These are phyloP conservation scores for Alternaria ethzedia DNA, from an alignment of 2,329 filamentous ascomycete genomes.

Conservation along the genomic window DNA sequence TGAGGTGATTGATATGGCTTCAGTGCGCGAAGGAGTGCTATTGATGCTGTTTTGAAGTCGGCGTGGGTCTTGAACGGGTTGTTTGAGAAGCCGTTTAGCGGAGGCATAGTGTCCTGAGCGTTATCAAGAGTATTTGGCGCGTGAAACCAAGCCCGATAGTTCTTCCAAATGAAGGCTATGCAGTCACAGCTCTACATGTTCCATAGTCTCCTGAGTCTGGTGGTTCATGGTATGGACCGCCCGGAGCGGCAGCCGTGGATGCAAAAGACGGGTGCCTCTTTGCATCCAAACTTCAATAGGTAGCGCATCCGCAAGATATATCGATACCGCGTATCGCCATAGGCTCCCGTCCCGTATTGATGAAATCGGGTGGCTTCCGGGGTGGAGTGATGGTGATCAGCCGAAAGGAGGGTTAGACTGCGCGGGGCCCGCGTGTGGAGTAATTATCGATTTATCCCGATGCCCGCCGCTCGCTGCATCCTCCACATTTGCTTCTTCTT, in stretches of 20 bases:
- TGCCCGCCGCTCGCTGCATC: slow-evolving; percentile 32
- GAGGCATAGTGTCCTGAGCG: slow-evolving; percentile 26
- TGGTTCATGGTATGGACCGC: background rate
- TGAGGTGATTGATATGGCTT: slow-evolving; percentile 39
- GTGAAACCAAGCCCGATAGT: fast-evolving
- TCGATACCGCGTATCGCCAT: background rate
- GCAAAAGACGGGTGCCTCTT: background rate
- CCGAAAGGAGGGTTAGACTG: slow-evolving; percentile 26
- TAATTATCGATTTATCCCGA: slow-evolving; percentile 30
- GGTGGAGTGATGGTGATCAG: slow-evolving; percentile 19
- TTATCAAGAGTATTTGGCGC: fast-evolving
- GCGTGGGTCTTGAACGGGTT: slow-evolving; percentile 31
- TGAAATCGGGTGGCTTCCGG: background rate
- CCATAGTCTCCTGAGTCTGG: background rate
- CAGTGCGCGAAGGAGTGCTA: slow-evolving; percentile 32
- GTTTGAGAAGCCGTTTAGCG: slow-evolving; percentile 36
- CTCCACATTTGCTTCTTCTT: slow-evolving; percentile 26
- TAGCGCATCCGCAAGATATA: background rate
- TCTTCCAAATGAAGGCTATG: background rate
- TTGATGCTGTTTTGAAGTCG: slow-evolving; percentile 34
- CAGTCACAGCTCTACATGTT: background rate
- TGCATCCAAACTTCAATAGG: background rate
- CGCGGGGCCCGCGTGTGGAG: slow-evolving; percentile 33
- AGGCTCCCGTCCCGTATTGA: background rate
- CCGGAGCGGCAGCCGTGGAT: background rate